Conservation (phyloP, 225 moss, liverwort and hornwort genomes). For the Climacium dendroides region DNA sequence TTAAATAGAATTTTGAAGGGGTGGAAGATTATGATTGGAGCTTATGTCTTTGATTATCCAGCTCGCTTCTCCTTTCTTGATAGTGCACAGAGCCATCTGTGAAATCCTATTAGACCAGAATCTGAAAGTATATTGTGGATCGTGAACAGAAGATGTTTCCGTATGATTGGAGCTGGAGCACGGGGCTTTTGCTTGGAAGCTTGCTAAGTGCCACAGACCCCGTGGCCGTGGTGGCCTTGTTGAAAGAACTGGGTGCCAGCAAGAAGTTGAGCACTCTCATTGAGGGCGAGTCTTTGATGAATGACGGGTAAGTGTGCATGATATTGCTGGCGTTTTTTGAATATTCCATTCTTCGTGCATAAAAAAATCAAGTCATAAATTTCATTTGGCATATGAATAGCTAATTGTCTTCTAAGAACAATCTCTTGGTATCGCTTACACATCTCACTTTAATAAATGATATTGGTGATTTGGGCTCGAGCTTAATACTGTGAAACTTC, state of each 20-base stretch:
- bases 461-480: not conserved
- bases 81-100: not conserved
- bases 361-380: not conserved
- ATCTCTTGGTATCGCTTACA: not conserved
- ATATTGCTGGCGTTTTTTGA: not conserved
- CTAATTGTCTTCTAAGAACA: not conserved
- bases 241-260: slow-evolving; percentile 88
- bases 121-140: not conserved
- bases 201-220: slow-evolving; percentile 96
- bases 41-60: not conserved
- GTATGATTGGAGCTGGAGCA: slow-evolving; percentile 88
- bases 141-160: slow-evolving; percentile 61
- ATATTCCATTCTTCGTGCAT: not conserved
- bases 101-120: not conserved
- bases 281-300: slow-evolving; percentile 94
- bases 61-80: not conserved
- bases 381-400: not conserved
- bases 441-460: not conserved
- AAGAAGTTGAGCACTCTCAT: slow-evolving; percentile 94
- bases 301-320: slow-evolving; percentile 58
- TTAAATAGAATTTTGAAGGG: not conserved
- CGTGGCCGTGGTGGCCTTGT: slow-evolving; percentile 85
- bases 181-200: slow-evolving; percentile 72
- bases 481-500: not conserved
- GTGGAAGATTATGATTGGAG: not conserved